These are phyloP conservation scores for Pichia eremophila DNA, from an alignment of 805 yeast species.

Conservation along the genomic window DNA sequence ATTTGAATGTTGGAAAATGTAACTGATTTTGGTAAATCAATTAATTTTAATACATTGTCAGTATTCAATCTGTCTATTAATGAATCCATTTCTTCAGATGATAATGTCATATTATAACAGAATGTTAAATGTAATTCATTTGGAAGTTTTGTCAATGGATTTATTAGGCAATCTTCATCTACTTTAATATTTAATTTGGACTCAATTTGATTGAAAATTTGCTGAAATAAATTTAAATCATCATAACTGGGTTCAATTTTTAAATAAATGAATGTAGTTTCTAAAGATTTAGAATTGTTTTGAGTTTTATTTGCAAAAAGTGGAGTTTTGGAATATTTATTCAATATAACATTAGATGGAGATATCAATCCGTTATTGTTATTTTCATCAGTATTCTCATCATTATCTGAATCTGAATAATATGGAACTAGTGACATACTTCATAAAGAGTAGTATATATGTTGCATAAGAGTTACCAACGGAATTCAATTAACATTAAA, in stretches of 20 bases:
- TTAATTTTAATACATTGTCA: neutral
- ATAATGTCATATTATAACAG: neutral
- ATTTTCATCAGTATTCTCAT: neutral
- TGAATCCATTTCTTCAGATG: neutral
- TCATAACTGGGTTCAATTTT: neutral
- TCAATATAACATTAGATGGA: neutral
- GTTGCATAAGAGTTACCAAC: too few species aligned
- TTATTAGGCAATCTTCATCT: neutral
- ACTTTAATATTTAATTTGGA: neutral
- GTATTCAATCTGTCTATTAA: neutral
- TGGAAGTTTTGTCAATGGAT: neutral
- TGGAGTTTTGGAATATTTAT: constrained; percentile 2
- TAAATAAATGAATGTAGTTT: neutral
- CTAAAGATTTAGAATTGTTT: neutral
- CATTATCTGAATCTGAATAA: neutral
- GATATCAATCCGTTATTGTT: neutral
- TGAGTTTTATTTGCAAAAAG: neutral
- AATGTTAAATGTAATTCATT: neutral
- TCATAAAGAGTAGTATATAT: too few species aligned
- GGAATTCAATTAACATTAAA: too few species aligned
- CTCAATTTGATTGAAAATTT: neutral
- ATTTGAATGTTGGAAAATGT: neutral
- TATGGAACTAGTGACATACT: neutral
- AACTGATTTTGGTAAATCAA: neutral
- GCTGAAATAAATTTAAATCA: neutral